phyloP scores from a whole-genome alignment of 1,139 yeast species.

The Schwanniomyces etchellsii region DNA sequence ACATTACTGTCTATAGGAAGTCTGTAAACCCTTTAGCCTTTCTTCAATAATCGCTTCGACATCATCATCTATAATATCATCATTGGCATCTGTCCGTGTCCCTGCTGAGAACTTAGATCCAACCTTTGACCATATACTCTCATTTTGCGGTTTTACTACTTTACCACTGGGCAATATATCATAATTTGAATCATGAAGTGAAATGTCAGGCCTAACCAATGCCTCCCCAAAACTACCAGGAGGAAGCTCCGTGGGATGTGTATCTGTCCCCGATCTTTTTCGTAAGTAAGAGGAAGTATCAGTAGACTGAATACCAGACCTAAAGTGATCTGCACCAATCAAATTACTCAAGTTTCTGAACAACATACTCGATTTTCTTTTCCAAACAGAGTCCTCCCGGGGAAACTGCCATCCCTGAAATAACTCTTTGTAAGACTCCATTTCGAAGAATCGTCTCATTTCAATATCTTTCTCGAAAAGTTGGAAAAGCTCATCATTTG shows the following conservation, averaged over 20 bases:
- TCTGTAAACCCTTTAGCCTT: slow-evolving; percentile 34
- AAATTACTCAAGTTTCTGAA: slow-evolving; percentile 2
- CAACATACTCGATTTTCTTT: slow-evolving; percentile 5
- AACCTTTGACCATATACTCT: slow-evolving; percentile 16
- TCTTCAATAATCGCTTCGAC: slow-evolving; percentile 55
- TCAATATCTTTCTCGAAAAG: slow-evolving; percentile 66
- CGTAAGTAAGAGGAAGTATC: slow-evolving; percentile 18
- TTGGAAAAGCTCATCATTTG: slow-evolving; percentile 76
- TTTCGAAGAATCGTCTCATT: slow-evolving; percentile 66
- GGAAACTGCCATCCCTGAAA: slow-evolving; percentile 77
- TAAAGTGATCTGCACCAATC: no score
- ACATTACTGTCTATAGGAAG: background rate
- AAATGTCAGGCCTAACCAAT: slow-evolving; percentile 8
- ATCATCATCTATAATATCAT: slow-evolving; percentile 39
- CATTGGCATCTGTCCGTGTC: slow-evolving; percentile 3
- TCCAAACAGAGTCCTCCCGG: slow-evolving; percentile 22
- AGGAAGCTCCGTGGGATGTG: slow-evolving; percentile 40
- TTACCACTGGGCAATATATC: slow-evolving; percentile 73
- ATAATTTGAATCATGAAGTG: slow-evolving; percentile 22
- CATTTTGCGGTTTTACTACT: slow-evolving; percentile 37
- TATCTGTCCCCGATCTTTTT: slow-evolving; percentile 47
- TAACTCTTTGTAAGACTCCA: slow-evolving; percentile 65
- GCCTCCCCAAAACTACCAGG: slow-evolving; percentile 45
- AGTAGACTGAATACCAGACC: background rate
- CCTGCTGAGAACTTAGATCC: slow-evolving; percentile 23